phyloP scores from a whole-genome alignment of 2,329 filamentous ascomycete genomes.

The Fusarium lyarnte region DNA sequence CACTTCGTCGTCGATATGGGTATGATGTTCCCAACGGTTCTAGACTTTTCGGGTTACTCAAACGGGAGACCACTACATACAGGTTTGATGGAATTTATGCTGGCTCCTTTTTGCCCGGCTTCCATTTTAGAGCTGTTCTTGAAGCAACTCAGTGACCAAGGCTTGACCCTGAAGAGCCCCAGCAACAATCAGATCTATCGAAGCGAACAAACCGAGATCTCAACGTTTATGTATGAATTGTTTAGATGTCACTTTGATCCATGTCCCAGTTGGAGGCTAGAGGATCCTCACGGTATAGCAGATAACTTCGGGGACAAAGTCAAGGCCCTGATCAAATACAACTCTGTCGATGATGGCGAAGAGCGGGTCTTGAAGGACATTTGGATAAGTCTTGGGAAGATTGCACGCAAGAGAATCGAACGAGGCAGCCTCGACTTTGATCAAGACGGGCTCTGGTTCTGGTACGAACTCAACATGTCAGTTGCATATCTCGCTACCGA shows the following conservation, averaged over 20 bases:
- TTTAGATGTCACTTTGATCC: neutral
- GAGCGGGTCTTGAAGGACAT: neutral
- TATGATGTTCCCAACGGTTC: neutral
- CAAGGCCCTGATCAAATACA: neutral
- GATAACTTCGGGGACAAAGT: neutral
- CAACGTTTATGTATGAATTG: neutral
- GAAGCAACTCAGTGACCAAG: neutral
- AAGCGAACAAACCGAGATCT: neutral
- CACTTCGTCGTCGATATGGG: neutral
- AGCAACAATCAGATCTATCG: neutral
- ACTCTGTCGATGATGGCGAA: neutral
- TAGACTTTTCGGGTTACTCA: fast-evolving
- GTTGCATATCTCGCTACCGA: neutral
- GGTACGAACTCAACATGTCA: neutral
- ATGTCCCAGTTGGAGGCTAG: neutral
- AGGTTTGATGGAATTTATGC: neutral
- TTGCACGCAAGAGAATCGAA: neutral
- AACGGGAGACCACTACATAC: fast-evolving
- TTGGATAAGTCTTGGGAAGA: neutral
- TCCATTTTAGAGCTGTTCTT: neutral
- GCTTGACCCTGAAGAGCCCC: neutral
- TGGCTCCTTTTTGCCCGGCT: neutral
- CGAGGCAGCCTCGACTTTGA: neutral
- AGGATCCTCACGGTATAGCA: neutral
- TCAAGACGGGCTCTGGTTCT: neutral